Percentiles rank a stretch among this genome's conserved stretches.
phyloP scores from a whole-genome alignment of 306 rosid species.

The Amphicarpaea edgeworthii region DNA sequence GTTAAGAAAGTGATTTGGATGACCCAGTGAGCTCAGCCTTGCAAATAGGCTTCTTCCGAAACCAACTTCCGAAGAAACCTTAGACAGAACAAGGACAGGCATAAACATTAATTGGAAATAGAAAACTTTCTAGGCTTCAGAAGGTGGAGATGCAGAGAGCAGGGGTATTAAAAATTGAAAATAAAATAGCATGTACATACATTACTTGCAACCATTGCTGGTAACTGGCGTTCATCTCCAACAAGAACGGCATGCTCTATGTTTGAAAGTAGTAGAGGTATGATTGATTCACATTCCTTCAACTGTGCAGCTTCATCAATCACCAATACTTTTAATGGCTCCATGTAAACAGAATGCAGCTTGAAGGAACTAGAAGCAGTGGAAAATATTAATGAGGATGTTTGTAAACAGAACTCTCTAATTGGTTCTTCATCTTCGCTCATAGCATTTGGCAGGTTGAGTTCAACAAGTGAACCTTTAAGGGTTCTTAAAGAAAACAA shows the following conservation, averaged over 20 bases:
- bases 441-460: conserved; percentile 54
- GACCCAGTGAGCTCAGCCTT: conserved; percentile 61
- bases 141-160: not conserved
- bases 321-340: conserved; percentile 60
- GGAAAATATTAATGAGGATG: conserved; percentile 69
- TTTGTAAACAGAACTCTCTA: conserved; percentile 59
- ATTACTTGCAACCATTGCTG: conserved; percentile 71
- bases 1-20: conserved; percentile 65
- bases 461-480: conserved; percentile 52
- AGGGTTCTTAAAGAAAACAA: conserved; percentile 55
- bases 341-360: conserved; percentile 55
- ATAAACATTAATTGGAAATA: conserved; percentile 15
- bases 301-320: conserved; percentile 90
- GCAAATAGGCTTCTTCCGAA: conserved; percentile 83
- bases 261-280: conserved; percentile 67
- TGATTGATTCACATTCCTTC: conserved; percentile 78
- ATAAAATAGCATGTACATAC: conserved; percentile 47
- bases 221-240: conserved; percentile 85
- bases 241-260: conserved; percentile 70
- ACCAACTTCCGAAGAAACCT: conserved; percentile 68
- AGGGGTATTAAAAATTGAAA: not conserved
- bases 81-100: not conserved
- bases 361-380: conserved; percentile 74
- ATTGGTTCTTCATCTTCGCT: conserved; percentile 28
- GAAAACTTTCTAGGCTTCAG: not conserved